A percentile compares a stretch with the other conserved stretches of the same genome.
Conservation (phyloP, 805 yeast species). For the Schizosaccharomyces lindneri region DNA sequence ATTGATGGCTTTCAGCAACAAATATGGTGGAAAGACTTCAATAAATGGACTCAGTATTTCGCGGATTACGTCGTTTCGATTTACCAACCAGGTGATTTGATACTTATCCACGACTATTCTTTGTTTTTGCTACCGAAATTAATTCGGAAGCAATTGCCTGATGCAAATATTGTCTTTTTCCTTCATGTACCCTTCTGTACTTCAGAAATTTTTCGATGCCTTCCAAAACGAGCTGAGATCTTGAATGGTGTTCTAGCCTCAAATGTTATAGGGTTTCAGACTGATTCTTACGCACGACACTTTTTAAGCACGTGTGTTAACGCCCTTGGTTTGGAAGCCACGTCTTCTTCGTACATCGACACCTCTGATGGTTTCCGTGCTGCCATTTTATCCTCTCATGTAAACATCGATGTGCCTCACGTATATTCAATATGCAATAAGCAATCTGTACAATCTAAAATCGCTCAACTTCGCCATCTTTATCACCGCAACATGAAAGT, state of each 20-base stretch:
- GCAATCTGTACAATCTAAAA: constrained; percentile 39
- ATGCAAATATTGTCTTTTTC: constrained; percentile 51
- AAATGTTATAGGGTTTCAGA: constrained; percentile 65
- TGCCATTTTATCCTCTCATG: constrained; percentile 68
- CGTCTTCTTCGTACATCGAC: constrained; percentile 10
- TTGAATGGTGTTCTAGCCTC: constrained; percentile 85
- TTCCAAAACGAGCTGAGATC: constrained; percentile 57
- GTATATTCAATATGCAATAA: constrained; percentile 40
- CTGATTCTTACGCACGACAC: constrained; percentile 67
- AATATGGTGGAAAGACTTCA: constrained; percentile 74
- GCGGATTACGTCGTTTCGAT: constrained; percentile 49
- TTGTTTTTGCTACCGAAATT: constrained; percentile 59
- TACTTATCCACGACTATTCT: constrained; percentile 85
- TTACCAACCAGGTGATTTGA: constrained; percentile 68
- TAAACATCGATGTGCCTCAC: constrained; percentile 59
- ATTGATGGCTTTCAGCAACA: constrained; percentile 44
- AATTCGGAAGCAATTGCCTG: constrained; percentile 49
- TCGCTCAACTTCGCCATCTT: constrained; percentile 25
- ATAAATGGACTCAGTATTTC: constrained; percentile 70
- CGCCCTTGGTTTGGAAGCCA: constrained; percentile 49
- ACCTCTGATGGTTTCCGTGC: constrained; percentile 54
- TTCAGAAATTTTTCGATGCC: constrained; percentile 72
- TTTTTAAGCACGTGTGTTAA: constrained; percentile 77
- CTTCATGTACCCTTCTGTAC: constrained; percentile 84
- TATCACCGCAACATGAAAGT: constrained; percentile 53